A percentile compares a stretch with the other conserved stretches of the same genome.
Conservation (phyloP, 768 basidiomycete genomes). For the Phylloporus scabripes region DNA sequence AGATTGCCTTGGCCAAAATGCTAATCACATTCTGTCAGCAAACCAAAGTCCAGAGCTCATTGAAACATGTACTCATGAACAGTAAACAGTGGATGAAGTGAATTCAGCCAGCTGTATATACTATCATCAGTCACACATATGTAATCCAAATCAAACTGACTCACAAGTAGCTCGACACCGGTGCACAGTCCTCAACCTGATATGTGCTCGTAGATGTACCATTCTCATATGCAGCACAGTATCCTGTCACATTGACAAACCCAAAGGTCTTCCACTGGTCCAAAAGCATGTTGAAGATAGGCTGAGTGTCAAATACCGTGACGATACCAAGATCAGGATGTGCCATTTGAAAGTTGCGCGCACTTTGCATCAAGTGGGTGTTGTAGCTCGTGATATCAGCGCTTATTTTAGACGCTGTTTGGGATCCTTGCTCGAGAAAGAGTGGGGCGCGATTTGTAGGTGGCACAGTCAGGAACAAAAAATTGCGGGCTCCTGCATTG, state of each 20-base stretch:
- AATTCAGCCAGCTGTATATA: conserved; percentile 57
- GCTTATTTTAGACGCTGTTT: conserved; percentile 25
- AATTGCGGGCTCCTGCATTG: conserved; percentile 51
- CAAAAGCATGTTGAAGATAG: conserved; percentile 53
- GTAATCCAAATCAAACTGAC: conserved; percentile 17
- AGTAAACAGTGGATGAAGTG: conserved; percentile 56
- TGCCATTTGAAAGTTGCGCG: conserved; percentile 35
- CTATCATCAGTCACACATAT: not conserved
- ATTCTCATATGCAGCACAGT: conserved; percentile 52
- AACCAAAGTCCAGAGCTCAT: not conserved
- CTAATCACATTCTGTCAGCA: conserved; percentile 25
- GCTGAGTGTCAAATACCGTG: conserved; percentile 50
- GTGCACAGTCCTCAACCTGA: conserved; percentile 52
- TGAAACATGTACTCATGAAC: conserved; percentile 48
- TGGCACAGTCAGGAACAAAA: conserved; percentile 59
- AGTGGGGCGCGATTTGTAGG: conserved; percentile 54
- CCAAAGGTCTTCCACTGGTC: conserved; percentile 49
- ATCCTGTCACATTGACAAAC: conserved; percentile 56
- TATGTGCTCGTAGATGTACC: conserved; percentile 50
- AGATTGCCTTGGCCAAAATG: conserved; percentile 46
- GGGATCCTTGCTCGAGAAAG: conserved; percentile 37
- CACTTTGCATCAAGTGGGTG: conserved; percentile 35
- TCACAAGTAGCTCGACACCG: conserved; percentile 62
- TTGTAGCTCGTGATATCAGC: conserved; percentile 47
- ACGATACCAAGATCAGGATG: conserved; percentile 42